Evolutionary conservation across 1,139 yeast genomes (phyloP).

Genomic region (Kurtzmaniella quercitrusa): DNA sequence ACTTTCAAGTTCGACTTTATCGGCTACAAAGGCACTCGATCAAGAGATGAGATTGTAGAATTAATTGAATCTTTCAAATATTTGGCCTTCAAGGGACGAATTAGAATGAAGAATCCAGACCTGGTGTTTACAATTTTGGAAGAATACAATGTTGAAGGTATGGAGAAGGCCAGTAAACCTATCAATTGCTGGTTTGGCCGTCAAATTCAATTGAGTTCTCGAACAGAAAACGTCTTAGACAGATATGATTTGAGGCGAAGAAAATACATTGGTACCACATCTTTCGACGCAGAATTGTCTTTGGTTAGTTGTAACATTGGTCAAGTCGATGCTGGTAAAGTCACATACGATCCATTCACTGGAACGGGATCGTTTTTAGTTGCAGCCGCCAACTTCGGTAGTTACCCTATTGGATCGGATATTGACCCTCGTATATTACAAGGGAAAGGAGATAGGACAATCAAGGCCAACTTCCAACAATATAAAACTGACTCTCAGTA

Average conservation of each 20-base stretch:
- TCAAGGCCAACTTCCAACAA: slow-evolving; percentile 68
- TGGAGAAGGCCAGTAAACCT: slow-evolving; percentile 52
- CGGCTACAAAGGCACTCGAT: slow-evolving; percentile 67
- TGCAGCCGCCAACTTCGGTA: slow-evolving; percentile 86
- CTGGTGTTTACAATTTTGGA: slow-evolving; percentile 70
- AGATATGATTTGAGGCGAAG: slow-evolving; percentile 78
- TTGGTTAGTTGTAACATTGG: slow-evolving; percentile 84
- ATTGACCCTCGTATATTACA: slow-evolving; percentile 81
- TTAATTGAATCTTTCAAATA: slow-evolving; percentile 72
- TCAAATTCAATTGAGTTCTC: slow-evolving; percentile 58
- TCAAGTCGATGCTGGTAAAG: slow-evolving; percentile 59
- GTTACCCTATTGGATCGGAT: slow-evolving; percentile 80
- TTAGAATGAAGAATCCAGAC: slow-evolving; percentile 77
- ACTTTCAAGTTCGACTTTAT: slow-evolving; percentile 82
- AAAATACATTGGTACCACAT: slow-evolving; percentile 90
- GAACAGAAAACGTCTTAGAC: slow-evolving; percentile 63
- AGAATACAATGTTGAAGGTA: slow-evolving; percentile 54
- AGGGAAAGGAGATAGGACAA: slow-evolving; percentile 61
- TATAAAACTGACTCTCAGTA: slow-evolving; percentile 58
- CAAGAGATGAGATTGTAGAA: slow-evolving; percentile 49
- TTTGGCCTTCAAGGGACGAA: slow-evolving; percentile 71
- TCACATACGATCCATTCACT: slow-evolving; percentile 90
- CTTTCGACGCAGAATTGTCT: slow-evolving; percentile 88
- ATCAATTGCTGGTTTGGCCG: slow-evolving; percentile 71
- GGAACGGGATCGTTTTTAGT: slow-evolving; percentile 96